A percentile compares a stretch with the other conserved stretches of the same genome.
Conservation (phyloP, 805 yeast species). For the Wickerhamiella alocasiicola region DNA sequence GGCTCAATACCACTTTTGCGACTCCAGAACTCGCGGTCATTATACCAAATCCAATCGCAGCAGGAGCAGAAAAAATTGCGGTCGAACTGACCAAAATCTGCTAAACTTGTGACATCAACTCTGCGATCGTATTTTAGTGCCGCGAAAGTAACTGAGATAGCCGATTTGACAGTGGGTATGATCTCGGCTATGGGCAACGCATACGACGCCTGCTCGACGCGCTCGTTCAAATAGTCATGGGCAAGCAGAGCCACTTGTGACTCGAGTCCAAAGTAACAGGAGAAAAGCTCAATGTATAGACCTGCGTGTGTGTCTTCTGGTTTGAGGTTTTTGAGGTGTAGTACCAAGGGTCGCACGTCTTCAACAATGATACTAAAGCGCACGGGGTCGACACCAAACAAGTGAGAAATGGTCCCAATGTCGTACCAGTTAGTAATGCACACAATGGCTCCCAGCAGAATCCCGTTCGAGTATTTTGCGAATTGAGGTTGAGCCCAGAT, state of each 20-base stretch:
- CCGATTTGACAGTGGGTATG: too few relatives aligned
- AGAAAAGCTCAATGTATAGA: not conserved
- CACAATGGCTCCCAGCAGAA: not conserved
- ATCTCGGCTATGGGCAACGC: not conserved
- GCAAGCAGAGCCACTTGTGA: not conserved
- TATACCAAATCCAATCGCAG: constrained; percentile 7
- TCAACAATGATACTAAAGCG: not conserved
- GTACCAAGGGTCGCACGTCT: too few relatives aligned
- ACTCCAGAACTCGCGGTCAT: not conserved
- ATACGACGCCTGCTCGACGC: not conserved
- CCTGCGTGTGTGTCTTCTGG: not conserved
- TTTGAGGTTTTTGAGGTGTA: not conserved
- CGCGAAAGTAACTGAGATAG: too few relatives aligned
- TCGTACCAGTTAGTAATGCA: not conserved
- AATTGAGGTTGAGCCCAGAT: not conserved
- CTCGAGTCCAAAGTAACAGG: not conserved
- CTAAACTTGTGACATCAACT: not conserved
- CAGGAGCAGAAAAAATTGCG: not conserved
- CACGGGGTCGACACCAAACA: not conserved
- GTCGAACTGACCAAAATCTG: not conserved
- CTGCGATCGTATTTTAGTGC: too few relatives aligned
- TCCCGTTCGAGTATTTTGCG: not conserved
- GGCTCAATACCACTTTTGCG: too few relatives aligned
- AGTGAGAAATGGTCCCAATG: not conserved
- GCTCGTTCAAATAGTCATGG: not conserved